phyloP scores from a whole-genome alignment of 805 yeast species.

The Kluyveromyces nonfermentans region DNA sequence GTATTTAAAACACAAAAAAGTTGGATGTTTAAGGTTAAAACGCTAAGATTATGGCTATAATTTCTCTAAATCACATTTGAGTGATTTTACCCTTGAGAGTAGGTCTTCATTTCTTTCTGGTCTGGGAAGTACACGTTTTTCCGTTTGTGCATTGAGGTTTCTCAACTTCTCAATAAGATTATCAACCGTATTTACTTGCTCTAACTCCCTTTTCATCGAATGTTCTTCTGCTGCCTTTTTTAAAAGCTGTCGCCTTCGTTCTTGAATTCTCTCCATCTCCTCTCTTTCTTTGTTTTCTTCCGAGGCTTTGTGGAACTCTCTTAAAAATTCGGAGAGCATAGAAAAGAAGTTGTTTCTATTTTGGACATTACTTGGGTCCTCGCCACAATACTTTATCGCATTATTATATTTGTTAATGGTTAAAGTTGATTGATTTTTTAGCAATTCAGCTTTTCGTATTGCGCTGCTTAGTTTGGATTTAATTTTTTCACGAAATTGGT shows the following conservation, averaged over 20 bases:
- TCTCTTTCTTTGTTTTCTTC: conserved; percentile 57
- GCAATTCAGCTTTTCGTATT: conserved; percentile 39
- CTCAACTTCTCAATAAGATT: conserved; percentile 19
- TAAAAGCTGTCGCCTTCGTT: conserved; percentile 49
- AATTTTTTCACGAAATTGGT: conserved; percentile 46
- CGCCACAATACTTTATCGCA: conserved; percentile 65
- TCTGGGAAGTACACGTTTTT: conserved; percentile 2
- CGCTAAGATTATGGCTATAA: not conserved
- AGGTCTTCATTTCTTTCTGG: conserved; percentile 1
- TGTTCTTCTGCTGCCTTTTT: conserved; percentile 9
- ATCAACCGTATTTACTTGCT: conserved; percentile 19
- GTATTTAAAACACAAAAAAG: too few species aligned
- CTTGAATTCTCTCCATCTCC: conserved; percentile 57
- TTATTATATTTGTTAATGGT: conserved; percentile 46
- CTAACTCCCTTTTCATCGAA: conserved; percentile 3
- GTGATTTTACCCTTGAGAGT: not conserved
- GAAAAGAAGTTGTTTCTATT: conserved; percentile 52
- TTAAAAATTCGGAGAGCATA: conserved; percentile 50
- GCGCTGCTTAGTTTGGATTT: conserved; percentile 48
- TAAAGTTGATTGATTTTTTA: conserved; percentile 41
- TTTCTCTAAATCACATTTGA: not conserved
- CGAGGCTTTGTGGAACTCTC: conserved; percentile 55
- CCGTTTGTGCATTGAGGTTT: conserved; percentile 17
- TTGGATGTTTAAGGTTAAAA: too few species aligned
- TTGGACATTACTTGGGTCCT: conserved; percentile 44